Conservation (phyloP, 2,329 filamentous ascomycete species). For the Ophiognomonia clavigignenti-juglandacearum region DNA sequence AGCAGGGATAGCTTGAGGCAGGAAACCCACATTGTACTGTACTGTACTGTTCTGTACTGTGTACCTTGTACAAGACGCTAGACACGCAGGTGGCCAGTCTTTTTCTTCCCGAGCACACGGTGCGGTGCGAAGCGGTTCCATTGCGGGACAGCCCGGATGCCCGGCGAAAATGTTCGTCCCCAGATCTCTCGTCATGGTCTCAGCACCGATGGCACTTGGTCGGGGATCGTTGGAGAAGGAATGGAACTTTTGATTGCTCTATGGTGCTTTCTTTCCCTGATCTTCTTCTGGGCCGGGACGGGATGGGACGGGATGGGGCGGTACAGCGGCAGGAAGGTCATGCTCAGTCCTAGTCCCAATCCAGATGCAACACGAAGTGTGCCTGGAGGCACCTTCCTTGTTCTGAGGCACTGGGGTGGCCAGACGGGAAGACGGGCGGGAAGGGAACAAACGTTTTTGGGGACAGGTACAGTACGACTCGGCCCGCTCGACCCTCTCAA, state of each 20-base stretch:
- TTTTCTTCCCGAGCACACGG: neutral
- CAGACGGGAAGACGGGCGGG: neutral
- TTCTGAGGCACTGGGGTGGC: too few species aligned
- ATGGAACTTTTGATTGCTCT: too few species aligned
- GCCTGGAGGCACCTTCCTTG: neutral
- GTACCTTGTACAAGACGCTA: too few species aligned
- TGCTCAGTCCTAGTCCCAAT: too few species aligned
- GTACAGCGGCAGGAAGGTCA: too few species aligned
- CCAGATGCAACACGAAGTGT: too few species aligned
- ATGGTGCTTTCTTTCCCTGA: neutral
- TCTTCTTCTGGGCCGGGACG: neutral
- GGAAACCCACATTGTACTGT: too few species aligned
- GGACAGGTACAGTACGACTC: slow-evolving; percentile 4
- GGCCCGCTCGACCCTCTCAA: slow-evolving; percentile 5
- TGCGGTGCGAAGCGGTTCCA: neutral
- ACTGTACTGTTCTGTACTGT: too few species aligned
- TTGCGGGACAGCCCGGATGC: slow-evolving; percentile 8
- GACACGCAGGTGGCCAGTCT: neutral
- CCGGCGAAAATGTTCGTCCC: neutral
- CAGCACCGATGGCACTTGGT: too few species aligned
- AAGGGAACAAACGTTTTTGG: neutral
- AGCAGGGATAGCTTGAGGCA: too few species aligned
- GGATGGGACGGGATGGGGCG: too few species aligned
- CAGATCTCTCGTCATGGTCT: neutral
- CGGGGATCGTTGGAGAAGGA: too few species aligned